Conservation (phyloP, 148 eudicot species). For the Arbutus unedo region DNA sequence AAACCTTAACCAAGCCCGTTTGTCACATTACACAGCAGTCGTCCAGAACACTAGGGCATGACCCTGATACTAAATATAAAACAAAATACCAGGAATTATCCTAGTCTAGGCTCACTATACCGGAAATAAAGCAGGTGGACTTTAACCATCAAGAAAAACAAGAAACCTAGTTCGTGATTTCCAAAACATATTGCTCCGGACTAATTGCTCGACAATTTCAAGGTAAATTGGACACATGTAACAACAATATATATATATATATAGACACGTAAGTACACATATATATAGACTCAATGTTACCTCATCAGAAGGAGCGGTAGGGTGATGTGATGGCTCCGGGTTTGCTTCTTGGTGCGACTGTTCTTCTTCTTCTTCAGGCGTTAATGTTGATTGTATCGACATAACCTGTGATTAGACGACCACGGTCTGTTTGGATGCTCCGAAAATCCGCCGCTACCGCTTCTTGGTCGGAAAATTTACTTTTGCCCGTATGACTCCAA, state of each 20-base stretch:
- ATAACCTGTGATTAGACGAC: background rate
- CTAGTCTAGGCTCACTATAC: too few relatives aligned
- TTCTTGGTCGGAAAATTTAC: background rate
- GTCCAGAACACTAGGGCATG: background rate
- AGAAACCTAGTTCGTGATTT: background rate
- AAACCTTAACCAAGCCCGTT: background rate
- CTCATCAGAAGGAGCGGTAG: slow-evolving; percentile 78
- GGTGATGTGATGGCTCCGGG: slow-evolving; percentile 43
- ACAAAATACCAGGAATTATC: too few relatives aligned
- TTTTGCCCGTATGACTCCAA: background rate
- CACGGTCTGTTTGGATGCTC: background rate
- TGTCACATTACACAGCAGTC: background rate
- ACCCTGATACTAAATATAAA: background rate
- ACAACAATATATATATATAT: background rate
- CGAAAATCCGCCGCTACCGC: background rate
- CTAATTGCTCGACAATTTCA: background rate
- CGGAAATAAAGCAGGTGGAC: background rate
- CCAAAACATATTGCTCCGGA: background rate
- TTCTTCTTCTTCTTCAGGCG: slow-evolving; percentile 18
- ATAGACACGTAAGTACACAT: background rate
- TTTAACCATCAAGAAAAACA: background rate
- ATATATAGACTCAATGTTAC: slow-evolving; percentile 22
- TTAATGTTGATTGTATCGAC: slow-evolving; percentile 19
- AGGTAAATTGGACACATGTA: background rate
- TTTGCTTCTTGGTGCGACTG: slow-evolving; percentile 12